Base-by-base conservation (phyloP, 371 early-diverging fungal genomes). In the Mucor plumbeus region DNA sequence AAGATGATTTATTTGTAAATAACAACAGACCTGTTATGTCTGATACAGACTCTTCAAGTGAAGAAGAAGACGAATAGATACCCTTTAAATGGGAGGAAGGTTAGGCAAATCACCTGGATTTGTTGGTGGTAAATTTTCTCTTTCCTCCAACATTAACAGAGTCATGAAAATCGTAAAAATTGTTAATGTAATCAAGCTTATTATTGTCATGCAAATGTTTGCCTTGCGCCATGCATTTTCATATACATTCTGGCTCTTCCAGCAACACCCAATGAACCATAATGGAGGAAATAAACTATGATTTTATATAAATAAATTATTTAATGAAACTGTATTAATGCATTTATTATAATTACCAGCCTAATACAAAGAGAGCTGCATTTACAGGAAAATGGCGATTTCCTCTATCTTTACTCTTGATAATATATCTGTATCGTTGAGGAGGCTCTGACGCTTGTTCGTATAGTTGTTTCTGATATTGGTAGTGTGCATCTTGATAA, bases 1-100 rank as follows among this genome's bases (percentile, higher is more conserved):
- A 88, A n/a, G 88, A 88, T 68, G 85, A 83, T 68, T 78, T 90
- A 47, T 90, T 90, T 78, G 87, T 87, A 48, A 90, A 90, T 70
- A 84, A 85, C 44, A 90, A 90, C 64, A 76, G 89, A 57, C 79
- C 83, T 36, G 74, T 84, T 33, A 62, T 83, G 68, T 80, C 77
- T 26, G 82, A 78, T 14, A 70, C 72, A 21, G 79, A 75, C 40
- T 75, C 71, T 11, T 75, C 74, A 26, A 61, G 56, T 4, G 65
- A 69, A 36, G 69, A 68, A 35, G 75, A 75, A 38, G 78, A 77
- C 9, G 33, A 34, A 36, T 13, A 57, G 41, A 64, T 41, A 54
- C 56, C 56, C 56, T 17, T 50, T 50, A 50, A 7, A 48, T 50
- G 26, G 50, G 50, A 50, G 50, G 50, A 50, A 50, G 50, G 50